Evolutionary conservation across 2,329 filamentous ascomycete species (phyloP).

Genomic region (Elsinoe australis): DNA sequence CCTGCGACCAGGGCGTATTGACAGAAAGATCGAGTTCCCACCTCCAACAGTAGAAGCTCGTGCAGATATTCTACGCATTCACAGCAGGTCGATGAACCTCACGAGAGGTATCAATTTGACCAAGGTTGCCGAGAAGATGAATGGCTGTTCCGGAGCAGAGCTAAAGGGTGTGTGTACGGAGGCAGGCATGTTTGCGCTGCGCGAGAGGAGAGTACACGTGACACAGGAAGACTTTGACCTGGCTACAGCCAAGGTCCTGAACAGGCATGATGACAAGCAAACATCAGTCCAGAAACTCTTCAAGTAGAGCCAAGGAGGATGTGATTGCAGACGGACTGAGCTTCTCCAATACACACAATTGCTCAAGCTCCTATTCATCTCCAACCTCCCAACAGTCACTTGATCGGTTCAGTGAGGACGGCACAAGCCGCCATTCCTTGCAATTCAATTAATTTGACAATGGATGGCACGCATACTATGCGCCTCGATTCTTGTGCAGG

Average conservation of each 20-base stretch:
- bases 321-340: no score
- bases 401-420: no score
- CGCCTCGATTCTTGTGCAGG: no score
- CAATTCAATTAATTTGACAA: no score
- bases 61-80: constrained; percentile 94
- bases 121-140: constrained; percentile 99
- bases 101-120: constrained; percentile 94
- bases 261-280: constrained; percentile 99
- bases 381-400: no score
- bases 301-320: constrained; percentile 50
- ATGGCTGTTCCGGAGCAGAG: constrained; percentile 94
- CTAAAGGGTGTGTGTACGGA: constrained; percentile 98
- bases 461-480: no score
- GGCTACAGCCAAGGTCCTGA: constrained; percentile 96
- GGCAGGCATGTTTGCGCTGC: constrained; percentile 94
- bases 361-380: no score
- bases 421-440: no score
- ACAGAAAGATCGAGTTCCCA: constrained; percentile 97
- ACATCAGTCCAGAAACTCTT: constrained; percentile 81
- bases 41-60: constrained; percentile 95
- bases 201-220: constrained; percentile 92
- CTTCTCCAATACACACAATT: no score
- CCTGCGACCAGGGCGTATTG: constrained; percentile 82
- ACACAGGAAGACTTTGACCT: constrained; percentile 99
- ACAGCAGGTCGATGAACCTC: constrained; percentile 96